phyloP scores from a whole-genome alignment of 306 rosid genomes.

The Cotoneaster glaucophyllus region DNA sequence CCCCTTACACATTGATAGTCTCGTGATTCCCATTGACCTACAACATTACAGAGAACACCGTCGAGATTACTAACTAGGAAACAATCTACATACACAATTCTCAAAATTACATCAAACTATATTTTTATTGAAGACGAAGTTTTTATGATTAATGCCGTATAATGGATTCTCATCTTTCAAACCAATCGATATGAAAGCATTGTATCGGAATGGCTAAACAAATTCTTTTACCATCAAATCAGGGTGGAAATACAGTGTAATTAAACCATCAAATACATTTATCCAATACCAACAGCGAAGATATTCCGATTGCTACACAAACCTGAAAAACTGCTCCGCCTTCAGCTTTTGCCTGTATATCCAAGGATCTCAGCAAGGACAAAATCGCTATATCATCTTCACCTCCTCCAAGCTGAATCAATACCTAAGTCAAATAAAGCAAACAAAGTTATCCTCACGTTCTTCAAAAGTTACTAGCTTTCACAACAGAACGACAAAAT shows the following conservation, averaged over 20 bases:
- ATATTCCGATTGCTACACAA: conserved; percentile 17
- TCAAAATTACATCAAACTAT: neutral
- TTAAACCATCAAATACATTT: neutral
- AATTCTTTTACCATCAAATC: neutral
- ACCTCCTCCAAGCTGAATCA: conserved; percentile 97
- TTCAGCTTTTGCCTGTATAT: conserved; percentile 66
- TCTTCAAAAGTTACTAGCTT: neutral
- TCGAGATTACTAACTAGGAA: neutral
- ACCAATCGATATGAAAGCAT: neutral
- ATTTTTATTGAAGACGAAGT: neutral
- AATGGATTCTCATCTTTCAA: neutral
- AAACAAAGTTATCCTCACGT: neutral
- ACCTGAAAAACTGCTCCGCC: conserved; percentile 99
- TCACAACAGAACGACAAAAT: neutral
- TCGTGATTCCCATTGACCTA: conserved; percentile 94
- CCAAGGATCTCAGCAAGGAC: conserved; percentile 78
- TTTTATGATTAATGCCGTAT: neutral
- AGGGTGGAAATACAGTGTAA: neutral
- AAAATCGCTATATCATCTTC: conserved; percentile 92
- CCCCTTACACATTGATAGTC: conserved; percentile 95
- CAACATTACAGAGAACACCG: conserved; percentile 11
- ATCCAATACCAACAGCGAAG: neutral
- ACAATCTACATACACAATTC: neutral
- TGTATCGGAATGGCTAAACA: neutral
- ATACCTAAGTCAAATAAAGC: conserved; percentile 38